These are phyloP conservation scores for Backusella morwellensis DNA, from an alignment of 192 early-diverging fungal species.

Conservation along the genomic window DNA sequence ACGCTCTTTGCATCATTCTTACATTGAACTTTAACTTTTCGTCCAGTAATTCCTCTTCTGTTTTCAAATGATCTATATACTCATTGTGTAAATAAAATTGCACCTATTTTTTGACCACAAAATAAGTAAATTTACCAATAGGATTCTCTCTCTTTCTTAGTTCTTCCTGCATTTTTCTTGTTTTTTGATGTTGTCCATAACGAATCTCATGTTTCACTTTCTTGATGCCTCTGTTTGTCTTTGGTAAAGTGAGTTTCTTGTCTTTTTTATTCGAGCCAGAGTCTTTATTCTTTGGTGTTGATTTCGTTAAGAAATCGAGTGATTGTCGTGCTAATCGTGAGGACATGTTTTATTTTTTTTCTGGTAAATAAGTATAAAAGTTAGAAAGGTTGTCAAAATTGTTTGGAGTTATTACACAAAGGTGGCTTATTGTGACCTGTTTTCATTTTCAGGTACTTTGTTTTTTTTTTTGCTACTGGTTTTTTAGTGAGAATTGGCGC, in stretches of 20 bases:
- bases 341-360: slow-evolving; percentile 1
- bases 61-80: slow-evolving; percentile 3
- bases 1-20: slow-evolving; percentile 2
- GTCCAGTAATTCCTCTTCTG: slow-evolving; percentile 3
- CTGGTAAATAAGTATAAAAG: neutral
- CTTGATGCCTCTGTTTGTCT: slow-evolving; percentile 42
- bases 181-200: slow-evolving; percentile 40
- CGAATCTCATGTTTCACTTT: slow-evolving; percentile 45
- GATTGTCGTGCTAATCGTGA: slow-evolving; percentile 16
- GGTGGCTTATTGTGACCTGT: neutral
- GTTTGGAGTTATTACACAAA: neutral
- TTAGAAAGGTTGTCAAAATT: slow-evolving; percentile 4
- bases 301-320: slow-evolving; percentile 1
- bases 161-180: slow-evolving; percentile 23
- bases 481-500: no score
- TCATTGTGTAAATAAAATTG: neutral
- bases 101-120: neutral
- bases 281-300: neutral
- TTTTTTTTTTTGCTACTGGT: no score
- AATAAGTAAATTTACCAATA: slow-evolving; percentile 24
- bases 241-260: slow-evolving; percentile 22
- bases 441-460: neutral
- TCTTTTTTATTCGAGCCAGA: neutral
- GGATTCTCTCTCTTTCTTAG: slow-evolving; percentile 41
- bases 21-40: slow-evolving; percentile 16